A percentile compares a stretch with the other conserved stretches of the same genome.
Conservation (phyloP, 2,329 filamentous ascomycete species). For the Apiospora koreana region DNA sequence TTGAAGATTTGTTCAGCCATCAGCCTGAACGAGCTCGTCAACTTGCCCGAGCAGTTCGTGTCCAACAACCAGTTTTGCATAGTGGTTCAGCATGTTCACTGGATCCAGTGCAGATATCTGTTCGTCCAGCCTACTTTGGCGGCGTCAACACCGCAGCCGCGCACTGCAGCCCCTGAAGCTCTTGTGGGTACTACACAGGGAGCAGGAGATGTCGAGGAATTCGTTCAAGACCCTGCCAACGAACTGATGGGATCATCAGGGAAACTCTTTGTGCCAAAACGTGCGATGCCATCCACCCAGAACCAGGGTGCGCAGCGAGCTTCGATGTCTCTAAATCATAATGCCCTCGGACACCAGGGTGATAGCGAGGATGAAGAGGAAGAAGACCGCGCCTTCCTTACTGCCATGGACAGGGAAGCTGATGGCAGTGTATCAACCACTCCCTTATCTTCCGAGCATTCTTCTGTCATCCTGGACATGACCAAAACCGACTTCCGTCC, state of each 20-base stretch:
- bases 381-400: slow-evolving; percentile 40
- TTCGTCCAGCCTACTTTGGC: slow-evolving; percentile 47
- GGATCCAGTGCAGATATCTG: slow-evolving; percentile 88
- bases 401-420: slow-evolving; percentile 32
- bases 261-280: slow-evolving; percentile 32
- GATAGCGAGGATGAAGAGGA: slow-evolving; percentile 48
- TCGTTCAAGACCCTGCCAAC: slow-evolving; percentile 24
- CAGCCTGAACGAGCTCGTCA: slow-evolving; percentile 84
- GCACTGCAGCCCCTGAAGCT: too few relatives aligned
- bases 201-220: slow-evolving; percentile 15
- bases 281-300: slow-evolving; percentile 31
- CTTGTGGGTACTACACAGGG: not conserved
- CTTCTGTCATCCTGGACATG: slow-evolving; percentile 14
- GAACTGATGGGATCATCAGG: slow-evolving; percentile 17
- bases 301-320: not conserved
- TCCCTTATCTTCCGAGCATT: slow-evolving; percentile 13
- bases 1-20: slow-evolving; percentile 62
- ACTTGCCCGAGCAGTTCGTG: slow-evolving; percentile 64
- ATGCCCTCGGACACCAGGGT: slow-evolving; percentile 25
- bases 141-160: too few relatives aligned
- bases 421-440: slow-evolving; percentile 15
- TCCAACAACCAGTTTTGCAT: slow-evolving; percentile 55
- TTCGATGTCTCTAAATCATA: slow-evolving; percentile 12
- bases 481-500: slow-evolving; percentile 58
- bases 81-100: slow-evolving; percentile 75